Percentiles rank a stretch among this genome's conserved stretches.
phyloP scores from a whole-genome alignment of 306 rosid species.

The Pyrus pyrifolia region DNA sequence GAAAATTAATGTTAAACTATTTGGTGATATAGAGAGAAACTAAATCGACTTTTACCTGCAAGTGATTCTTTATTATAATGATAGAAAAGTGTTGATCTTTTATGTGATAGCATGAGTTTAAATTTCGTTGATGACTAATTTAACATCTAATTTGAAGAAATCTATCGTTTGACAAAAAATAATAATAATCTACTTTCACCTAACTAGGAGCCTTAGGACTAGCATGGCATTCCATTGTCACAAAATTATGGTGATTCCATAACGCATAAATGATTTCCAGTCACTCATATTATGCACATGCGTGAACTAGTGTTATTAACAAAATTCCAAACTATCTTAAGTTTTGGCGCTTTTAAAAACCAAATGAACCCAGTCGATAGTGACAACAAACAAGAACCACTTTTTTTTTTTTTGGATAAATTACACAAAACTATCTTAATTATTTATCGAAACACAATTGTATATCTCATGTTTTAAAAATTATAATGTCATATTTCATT shows the following conservation, averaged over 20 bases:
- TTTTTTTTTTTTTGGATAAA: too few species aligned
- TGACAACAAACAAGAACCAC: too few species aligned
- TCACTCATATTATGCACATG: neutral
- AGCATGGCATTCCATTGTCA: neutral
- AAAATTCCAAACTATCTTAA: too few species aligned
- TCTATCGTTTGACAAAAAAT: too few species aligned
- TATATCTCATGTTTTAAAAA: too few species aligned
- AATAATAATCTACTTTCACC: neutral
- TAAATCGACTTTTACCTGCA: too few species aligned
- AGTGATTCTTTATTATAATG: rapidly evolving
- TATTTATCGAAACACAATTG: too few species aligned
- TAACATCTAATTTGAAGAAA: too few species aligned
- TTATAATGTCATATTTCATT: too few species aligned
- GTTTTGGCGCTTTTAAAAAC: neutral
- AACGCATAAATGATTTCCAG: neutral
- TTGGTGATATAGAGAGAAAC: neutral
- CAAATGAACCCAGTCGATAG: neutral
- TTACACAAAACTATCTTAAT: too few species aligned
- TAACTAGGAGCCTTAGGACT: neutral
- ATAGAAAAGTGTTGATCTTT: rapidly evolving
- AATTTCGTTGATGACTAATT: rapidly evolving
- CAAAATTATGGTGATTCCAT: neutral
- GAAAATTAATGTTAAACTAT: too few species aligned
- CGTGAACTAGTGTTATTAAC: too few species aligned
- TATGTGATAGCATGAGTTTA: rapidly evolving